Percentiles rank a stretch among this genome's conserved stretches.
Evolutionary conservation across 2,329 filamentous ascomycete genomes (phyloP).

Genomic region (Corynespora cassiicola): DNA sequence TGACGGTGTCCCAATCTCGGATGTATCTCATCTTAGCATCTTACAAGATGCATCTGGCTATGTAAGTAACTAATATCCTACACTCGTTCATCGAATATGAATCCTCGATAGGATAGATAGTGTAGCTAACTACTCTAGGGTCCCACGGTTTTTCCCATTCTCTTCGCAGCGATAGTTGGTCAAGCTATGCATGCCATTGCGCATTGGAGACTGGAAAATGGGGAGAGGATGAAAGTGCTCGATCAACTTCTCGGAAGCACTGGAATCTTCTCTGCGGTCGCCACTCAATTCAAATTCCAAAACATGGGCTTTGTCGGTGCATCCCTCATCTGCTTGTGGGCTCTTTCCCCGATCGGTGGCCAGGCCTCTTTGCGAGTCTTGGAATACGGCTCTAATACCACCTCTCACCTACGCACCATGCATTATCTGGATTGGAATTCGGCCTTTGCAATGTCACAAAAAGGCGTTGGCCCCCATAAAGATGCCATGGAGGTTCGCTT

Average conservation of each 20-base stretch:
- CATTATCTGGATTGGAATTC: slow-evolving; percentile 8
- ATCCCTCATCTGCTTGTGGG: slow-evolving; percentile 19
- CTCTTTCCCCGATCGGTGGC: slow-evolving; percentile 27
- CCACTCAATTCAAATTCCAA: slow-evolving; percentile 14
- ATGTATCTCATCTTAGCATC: slow-evolving; percentile 7
- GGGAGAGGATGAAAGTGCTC: slow-evolving; percentile 15
- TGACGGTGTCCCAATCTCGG: slow-evolving; percentile 6
- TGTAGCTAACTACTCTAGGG: slow-evolving; percentile 9
- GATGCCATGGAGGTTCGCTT: neutral
- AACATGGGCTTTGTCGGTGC: slow-evolving; percentile 11
- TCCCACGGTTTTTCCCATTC: slow-evolving; percentile 18
- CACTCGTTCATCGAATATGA: neutral
- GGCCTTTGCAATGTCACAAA: neutral
- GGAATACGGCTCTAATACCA: too few species aligned
- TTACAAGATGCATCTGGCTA: slow-evolving; percentile 12
- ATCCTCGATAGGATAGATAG: too few species aligned
- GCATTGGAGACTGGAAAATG: slow-evolving; percentile 17
- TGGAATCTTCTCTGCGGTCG: slow-evolving; percentile 11
- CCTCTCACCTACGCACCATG: slow-evolving; percentile 1
- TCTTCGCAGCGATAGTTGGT: slow-evolving; percentile 17
- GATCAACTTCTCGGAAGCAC: slow-evolving; percentile 20
- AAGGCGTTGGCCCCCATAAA: neutral
- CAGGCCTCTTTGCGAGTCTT: slow-evolving; percentile 24
- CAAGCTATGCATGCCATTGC: slow-evolving; percentile 16
- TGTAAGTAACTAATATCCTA: slow-evolving; percentile 7